phyloP scores from a whole-genome alignment of 371 early-diverging fungal species.

The Mucor sp. region DNA sequence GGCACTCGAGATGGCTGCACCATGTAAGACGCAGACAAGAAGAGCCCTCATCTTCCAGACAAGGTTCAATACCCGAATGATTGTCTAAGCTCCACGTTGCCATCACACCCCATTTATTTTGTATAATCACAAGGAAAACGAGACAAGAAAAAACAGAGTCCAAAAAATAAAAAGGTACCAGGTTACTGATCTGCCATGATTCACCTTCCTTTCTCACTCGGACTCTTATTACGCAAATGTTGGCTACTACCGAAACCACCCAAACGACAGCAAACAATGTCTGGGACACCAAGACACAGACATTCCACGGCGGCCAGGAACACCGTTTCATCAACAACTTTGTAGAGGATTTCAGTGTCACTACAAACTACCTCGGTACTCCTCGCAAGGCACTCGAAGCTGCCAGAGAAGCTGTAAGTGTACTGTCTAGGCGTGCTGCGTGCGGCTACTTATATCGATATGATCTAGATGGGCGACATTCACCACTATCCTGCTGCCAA shows the following conservation, averaged over 20 bases:
- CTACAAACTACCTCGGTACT: slow-evolving; percentile 84
- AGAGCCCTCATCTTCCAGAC: background rate
- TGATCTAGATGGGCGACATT: slow-evolving; percentile 58
- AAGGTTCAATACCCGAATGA: slow-evolving; percentile 3
- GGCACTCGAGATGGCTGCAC: background rate
- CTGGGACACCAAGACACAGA: slow-evolving; percentile 83
- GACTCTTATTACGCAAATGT: background rate
- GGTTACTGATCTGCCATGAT: background rate
- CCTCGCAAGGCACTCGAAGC: slow-evolving; percentile 73
- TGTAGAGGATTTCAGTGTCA: slow-evolving; percentile 87
- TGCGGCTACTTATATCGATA: background rate
- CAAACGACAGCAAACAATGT: slow-evolving; percentile 21
- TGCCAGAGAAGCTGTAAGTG: slow-evolving; percentile 70
- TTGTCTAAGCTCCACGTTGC: slow-evolving; percentile 12
- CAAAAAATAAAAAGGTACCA: background rate
- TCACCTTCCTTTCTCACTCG: background rate
- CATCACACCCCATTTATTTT: slow-evolving; percentile 4
- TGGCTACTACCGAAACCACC: background rate
- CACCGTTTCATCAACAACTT: slow-evolving; percentile 80
- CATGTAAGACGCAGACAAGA: background rate
- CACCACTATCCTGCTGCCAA: slow-evolving; percentile 89
- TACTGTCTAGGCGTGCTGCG: background rate
- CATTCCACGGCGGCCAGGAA: slow-evolving; percentile 89
- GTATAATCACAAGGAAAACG: slow-evolving; percentile 6
- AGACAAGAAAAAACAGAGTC: background rate